Base-by-base conservation (phyloP, 768 basidiomycete species). In the Psilocybe sp. region DNA sequence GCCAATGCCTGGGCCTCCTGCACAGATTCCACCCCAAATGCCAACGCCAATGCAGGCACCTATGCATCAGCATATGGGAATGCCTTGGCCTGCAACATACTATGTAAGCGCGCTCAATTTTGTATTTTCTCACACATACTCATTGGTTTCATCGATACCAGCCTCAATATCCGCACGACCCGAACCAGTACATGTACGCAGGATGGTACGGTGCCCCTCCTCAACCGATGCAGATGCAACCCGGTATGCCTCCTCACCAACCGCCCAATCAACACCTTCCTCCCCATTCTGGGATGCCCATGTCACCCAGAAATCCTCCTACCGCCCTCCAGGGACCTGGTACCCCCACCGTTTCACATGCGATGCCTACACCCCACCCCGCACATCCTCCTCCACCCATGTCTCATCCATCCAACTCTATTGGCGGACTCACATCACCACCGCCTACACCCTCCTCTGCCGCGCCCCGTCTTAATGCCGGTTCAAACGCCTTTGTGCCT, bases 401-500 rank as follows among this genome's bases (percentile, higher is more conserved):
- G 66, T 76, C 32, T 62, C 78, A 53, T 62, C 72, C 44, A 19
- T 72, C 85, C 7, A 73, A 70, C 46, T 77, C 69, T 52, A 70
- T 79, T 19, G 66, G 65, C 38, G 64, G 72, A 15, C 69, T 85
- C 10, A 78, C 85, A 0, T 85, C 85, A 4, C 83, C 87, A 2
- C 83, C 83, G 18, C 78, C 85, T 2, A 87, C 89, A 5, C 88
- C 85, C 1, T 78, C 82, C 1, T 71, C 82, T 2, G 62, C 76
- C 7, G 67, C 70, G 18, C 72, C 75, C 16, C 74, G 78, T 11
- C 73, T 90, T 43, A 89, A 84, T 60, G 78, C 80, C 3, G 75
- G 74, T 59, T 87, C 89, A 3, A 76, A 67, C 49, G 61, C 85
- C 2, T 92, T 91, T 62, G 81, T 89, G 14, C 89, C 89, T 6